Evolutionary conservation across 139 green algal genomes (phyloP).

Genomic region (Micromonas pusilla): DNA sequence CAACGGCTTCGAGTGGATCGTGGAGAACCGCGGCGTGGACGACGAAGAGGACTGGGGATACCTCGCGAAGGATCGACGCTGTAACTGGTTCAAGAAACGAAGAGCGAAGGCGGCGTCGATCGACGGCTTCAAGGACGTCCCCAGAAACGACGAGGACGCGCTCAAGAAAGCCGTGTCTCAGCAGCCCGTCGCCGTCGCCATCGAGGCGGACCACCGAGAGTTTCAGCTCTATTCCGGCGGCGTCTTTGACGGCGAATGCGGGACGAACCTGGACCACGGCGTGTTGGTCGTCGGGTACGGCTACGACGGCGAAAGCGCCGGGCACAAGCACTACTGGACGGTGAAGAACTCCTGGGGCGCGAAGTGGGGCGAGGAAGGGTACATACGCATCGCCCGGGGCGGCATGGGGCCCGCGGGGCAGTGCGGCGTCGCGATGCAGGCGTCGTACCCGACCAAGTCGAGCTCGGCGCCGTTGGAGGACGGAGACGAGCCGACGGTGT

Average conservation of each 20-base stretch:
- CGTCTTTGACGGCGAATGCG: conserved; percentile 60
- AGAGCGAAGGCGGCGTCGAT: conserved; percentile 67
- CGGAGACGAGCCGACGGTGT: too few relatives aligned
- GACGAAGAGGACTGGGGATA: conserved; percentile 85
- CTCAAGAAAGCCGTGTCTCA: conserved; percentile 59
- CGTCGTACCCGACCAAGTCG: conserved; percentile 83
- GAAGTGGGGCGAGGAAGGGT: conserved; percentile 80
- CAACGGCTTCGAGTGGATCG: conserved; percentile 82
- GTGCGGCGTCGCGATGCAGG: conserved; percentile 76
- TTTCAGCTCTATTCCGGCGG: conserved; percentile 89
- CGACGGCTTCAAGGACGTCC: conserved; percentile 83
- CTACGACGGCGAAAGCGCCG: conserved; percentile 39
- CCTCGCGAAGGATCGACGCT: conserved; percentile 43
- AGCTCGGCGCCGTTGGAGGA: not conserved
- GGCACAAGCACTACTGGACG: conserved; percentile 69
- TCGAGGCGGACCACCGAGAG: conserved; percentile 70
- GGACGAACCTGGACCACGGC: conserved; percentile 84
- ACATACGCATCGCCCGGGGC: conserved; percentile 66
- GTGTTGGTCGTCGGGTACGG: conserved; percentile 92
- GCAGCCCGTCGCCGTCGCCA: conserved; percentile 89
- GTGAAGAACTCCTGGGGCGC: conserved; percentile 95
- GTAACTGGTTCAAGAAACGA: conserved; percentile 31
- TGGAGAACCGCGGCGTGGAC: conserved; percentile 79
- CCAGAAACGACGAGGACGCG: conserved; percentile 48
- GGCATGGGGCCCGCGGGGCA: conserved; percentile 48